Percentiles rank a stretch among this genome's conserved stretches.
These are phyloP conservation scores for Aspergillus sp. DNA, from an alignment of 2,329 filamentous ascomycete genomes.

Conservation along the genomic window DNA sequence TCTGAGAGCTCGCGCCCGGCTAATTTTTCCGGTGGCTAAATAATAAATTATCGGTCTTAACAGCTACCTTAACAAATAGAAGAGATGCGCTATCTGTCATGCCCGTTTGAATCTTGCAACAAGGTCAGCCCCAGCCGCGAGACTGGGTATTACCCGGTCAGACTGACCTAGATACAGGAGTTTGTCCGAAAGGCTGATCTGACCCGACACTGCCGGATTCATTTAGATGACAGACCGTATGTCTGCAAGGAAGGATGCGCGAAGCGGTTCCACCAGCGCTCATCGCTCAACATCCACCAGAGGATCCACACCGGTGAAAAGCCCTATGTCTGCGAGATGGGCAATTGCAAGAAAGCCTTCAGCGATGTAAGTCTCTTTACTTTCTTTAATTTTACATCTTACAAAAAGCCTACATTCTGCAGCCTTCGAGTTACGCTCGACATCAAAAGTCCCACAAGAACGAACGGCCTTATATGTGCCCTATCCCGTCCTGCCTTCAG, in stretches of 20 bases:
- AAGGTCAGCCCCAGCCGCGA: background rate
- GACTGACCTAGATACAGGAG: background rate
- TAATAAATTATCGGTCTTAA: no score
- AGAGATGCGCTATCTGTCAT: background rate
- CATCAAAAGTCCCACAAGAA: background rate
- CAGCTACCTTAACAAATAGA: no score
- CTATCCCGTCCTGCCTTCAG: background rate
- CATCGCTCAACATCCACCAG: background rate
- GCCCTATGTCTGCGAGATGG: background rate
- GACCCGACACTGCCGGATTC: background rate
- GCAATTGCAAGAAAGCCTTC: background rate
- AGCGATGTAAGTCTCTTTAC: background rate
- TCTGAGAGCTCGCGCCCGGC: no score
- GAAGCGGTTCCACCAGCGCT: background rate
- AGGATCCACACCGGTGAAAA: background rate
- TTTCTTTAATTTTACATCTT: fast-evolving
- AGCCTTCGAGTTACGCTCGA: background rate
- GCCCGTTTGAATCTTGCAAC: background rate
- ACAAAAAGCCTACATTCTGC: no score
- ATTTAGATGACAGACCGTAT: background rate
- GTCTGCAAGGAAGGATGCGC: background rate
- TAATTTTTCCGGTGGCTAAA: no score
- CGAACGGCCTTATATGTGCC: background rate
- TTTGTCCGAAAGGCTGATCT: background rate
- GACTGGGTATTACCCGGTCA: no score